A percentile compares a stretch with the other conserved stretches of the same genome.
These are phyloP conservation scores for Lachnellula willkommii DNA, from an alignment of 2,329 filamentous ascomycete species.

Conservation along the genomic window DNA sequence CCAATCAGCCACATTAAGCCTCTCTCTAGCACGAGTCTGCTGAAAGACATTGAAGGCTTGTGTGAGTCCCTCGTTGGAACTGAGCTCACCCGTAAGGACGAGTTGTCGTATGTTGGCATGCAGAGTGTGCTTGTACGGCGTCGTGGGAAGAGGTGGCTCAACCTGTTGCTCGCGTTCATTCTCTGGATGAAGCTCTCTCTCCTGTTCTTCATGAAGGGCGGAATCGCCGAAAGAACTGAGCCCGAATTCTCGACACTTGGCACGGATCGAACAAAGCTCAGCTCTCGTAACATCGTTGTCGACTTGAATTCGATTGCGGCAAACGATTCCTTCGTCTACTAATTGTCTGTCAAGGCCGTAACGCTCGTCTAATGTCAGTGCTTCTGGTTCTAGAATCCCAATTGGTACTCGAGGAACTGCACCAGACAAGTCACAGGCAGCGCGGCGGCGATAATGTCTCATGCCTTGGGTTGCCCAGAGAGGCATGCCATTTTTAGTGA, in stretches of 20 bases:
- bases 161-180: conserved; percentile 54
- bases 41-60: conserved; percentile 28
- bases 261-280: conserved; percentile 20
- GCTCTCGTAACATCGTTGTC: conserved; percentile 4
- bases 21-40: conserved; percentile 34
- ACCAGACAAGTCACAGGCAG: conserved; percentile 1
- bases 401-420: conserved; percentile 21
- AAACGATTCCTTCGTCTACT: neutral
- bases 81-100: conserved; percentile 32
- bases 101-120: conserved; percentile 41
- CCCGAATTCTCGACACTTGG: conserved; percentile 36
- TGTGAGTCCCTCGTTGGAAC: conserved; percentile 12
- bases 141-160: conserved; percentile 40
- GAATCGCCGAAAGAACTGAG: conserved; percentile 31
- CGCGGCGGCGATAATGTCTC: conserved; percentile 38
- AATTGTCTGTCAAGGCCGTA: conserved; percentile 35
- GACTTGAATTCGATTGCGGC: neutral
- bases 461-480: conserved; percentile 58
- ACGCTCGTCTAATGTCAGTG: conserved; percentile 44
- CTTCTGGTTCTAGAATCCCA: conserved; percentile 49
- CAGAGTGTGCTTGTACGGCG: conserved; percentile 38
- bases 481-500: conserved; percentile 45
- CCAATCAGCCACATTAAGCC: conserved; percentile 34
- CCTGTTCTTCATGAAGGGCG: conserved; percentile 58
- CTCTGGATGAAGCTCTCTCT: conserved; percentile 62